Base-by-base conservation (phyloP, 495 filamentous ascomycete genomes). In the Corynascus novoguineensis region DNA sequence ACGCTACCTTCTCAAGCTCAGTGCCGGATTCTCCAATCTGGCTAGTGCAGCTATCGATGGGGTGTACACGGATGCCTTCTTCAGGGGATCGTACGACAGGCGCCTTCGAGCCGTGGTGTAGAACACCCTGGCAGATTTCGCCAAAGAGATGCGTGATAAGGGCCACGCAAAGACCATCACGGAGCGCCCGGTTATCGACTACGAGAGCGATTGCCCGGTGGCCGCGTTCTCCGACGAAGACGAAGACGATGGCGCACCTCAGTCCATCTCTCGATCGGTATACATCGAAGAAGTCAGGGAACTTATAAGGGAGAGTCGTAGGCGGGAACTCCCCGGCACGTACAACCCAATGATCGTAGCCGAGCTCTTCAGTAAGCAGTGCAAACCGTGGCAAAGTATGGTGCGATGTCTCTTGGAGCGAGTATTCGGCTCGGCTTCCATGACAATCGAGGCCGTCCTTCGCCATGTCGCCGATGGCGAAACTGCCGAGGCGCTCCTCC, bases 331-430 rank as follows among this genome's bases (percentile, higher is more conserved):
- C 1, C 55, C 55, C 5, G 46, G 55, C 24, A 57, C 55, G 10
- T 57, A 42, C 24, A 57, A 57, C 27, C 46, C 55, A 1, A 24
- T 57, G n/a, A 50, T 57, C 10, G 46, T 57, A 10, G 34, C 45
- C 31, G 55, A 57, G 34, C 45, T 57, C 1, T 57, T 50, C 28
- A 24, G 25, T 25, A 31, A 42, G 34, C 46, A 57, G 25, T 49
- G 34, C 25, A 50, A 44, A 12, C 55, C 55, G 1, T 57, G 46
- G 55, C 24, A 42, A 19, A 27, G 35, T 12, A 57, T 57, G 46
- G 34, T 57, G 15, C n/a, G 35, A 1, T 15, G 14, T 10, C 21
- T 50, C 10, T 14, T 50, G 4, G 46, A 57, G 14, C 8, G 19
- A 1, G 10, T 12, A 2, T 42, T 50, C 12, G 15, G 17, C 3